Percentiles rank a stretch among this genome's conserved stretches.
Conservation (phyloP, 139 green algal genomes). For the Edaphochlamys debaryana region DNA sequence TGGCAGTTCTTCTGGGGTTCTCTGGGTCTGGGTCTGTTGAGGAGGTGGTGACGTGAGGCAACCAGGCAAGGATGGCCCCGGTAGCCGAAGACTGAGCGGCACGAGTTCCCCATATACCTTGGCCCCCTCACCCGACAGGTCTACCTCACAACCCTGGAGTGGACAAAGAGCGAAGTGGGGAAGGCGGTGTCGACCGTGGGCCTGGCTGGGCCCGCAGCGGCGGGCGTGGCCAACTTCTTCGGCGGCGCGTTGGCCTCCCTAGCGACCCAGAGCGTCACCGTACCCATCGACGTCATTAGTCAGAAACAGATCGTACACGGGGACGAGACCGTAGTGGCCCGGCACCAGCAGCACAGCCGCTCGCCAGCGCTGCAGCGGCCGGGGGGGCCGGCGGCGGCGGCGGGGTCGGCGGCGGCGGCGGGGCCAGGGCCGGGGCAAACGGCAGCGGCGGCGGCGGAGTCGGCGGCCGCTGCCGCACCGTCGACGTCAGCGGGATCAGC, state of each 20-base stretch:
- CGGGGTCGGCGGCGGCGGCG: background rate
- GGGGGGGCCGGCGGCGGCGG: background rate
- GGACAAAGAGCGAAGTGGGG: conserved; percentile 59
- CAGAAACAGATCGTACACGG: conserved; percentile 79
- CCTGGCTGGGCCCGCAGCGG: conserved; percentile 45
- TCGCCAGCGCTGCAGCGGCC: background rate
- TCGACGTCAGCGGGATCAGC: background rate
- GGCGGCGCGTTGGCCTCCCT: conserved; percentile 78
- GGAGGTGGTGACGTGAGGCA: too few relatives aligned
- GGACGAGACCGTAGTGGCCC: conserved; percentile 25
- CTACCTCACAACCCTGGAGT: conserved; percentile 84
- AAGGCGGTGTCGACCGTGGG: conserved; percentile 46
- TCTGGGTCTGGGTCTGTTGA: too few relatives aligned
- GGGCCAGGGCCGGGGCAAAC: background rate
- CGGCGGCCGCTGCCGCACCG: background rate
- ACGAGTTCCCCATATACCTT: too few relatives aligned
- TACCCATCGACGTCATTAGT: conserved; percentile 93
- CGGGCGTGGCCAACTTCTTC: conserved; percentile 68
- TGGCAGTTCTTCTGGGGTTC: too few relatives aligned
- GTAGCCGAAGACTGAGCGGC: too few relatives aligned
- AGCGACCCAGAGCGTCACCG: conserved; percentile 83
- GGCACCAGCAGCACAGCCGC: conserved; percentile 25
- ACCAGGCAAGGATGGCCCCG: too few relatives aligned
- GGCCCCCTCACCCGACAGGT: too few relatives aligned
- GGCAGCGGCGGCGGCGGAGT: background rate